Percentiles rank a stretch among this genome's conserved stretches.
These are phyloP conservation scores for Aspergillus unguis DNA, from an alignment of 2,329 filamentous ascomycete species.

Conservation along the genomic window DNA sequence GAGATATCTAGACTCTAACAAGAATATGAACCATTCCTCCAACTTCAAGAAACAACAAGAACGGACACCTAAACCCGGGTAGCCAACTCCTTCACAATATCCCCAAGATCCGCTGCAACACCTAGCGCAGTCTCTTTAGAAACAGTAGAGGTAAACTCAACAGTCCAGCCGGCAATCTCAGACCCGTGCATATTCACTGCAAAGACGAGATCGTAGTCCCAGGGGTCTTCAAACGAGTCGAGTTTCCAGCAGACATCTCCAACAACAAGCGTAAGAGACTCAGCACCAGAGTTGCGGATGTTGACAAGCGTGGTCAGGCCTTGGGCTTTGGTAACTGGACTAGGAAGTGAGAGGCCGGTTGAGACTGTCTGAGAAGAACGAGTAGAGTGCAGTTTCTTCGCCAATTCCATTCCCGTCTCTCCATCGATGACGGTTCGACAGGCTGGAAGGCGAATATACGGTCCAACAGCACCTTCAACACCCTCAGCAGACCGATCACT, in stretches of 20 bases:
- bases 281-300: conserved; percentile 5
- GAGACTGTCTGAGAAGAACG: not conserved
- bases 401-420: not conserved
- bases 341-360: not conserved
- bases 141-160: not conserved
- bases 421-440: not conserved
- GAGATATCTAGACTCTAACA: too few relatives aligned
- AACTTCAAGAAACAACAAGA: too few relatives aligned
- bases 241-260: not conserved
- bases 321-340: not conserved
- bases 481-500: conserved; percentile 1
- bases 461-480: conserved; percentile 1
- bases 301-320: conserved; percentile 1
- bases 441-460: conserved; percentile 3
- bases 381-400: not conserved
- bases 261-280: not conserved
- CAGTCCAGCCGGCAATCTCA: not conserved
- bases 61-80: too few relatives aligned
- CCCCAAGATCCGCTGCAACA: not conserved
- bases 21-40: too few relatives aligned
- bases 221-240: not conserved
- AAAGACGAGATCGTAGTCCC: conserved; percentile 8
- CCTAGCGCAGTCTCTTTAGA: not conserved
- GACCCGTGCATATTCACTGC: conserved; percentile 3
- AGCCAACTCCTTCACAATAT: not conserved